Conservation (phyloP, 78 protist genomes). For the Dictyostelium purpureum region DNA sequence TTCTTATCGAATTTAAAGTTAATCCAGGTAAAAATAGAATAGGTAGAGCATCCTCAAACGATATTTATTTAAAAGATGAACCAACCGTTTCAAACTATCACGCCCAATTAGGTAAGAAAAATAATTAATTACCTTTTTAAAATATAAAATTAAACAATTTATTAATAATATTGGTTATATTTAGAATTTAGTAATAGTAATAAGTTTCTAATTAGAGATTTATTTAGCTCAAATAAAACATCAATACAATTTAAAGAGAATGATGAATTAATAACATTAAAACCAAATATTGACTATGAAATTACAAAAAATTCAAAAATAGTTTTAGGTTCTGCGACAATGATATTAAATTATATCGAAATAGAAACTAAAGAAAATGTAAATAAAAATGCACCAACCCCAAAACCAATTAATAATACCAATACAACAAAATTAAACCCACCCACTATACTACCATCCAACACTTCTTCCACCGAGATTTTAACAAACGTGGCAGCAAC, state of each 20-base stretch:
- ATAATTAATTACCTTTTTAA: background rate
- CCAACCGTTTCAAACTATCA: slow-evolving; percentile 25
- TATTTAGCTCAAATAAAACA: slow-evolving; percentile 33
- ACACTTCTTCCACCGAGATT: too few species aligned
- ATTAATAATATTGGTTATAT: background rate
- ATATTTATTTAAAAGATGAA: slow-evolving; percentile 16
- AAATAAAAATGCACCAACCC: too few species aligned
- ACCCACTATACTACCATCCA: background rate
- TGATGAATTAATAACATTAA: background rate
- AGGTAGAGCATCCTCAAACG: slow-evolving; percentile 39
- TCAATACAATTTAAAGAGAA: background rate
- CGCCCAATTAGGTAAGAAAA: slow-evolving; percentile 12
- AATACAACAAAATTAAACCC: background rate
- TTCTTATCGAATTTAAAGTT: background rate
- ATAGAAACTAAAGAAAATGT: too few species aligned
- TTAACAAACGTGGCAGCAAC: too few species aligned
- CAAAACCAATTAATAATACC: background rate
- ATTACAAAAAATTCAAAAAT: slow-evolving; percentile 13
- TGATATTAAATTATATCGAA: background rate
- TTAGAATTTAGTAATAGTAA: slow-evolving; percentile 7
- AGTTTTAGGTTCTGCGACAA: slow-evolving; percentile 12
- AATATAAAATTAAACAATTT: background rate
- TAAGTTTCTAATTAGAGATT: background rate
- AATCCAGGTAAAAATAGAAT: background rate
- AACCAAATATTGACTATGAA: background rate